phyloP scores from a whole-genome alignment of 2,329 filamentous ascomycete species.

The Apiospora aurea region DNA sequence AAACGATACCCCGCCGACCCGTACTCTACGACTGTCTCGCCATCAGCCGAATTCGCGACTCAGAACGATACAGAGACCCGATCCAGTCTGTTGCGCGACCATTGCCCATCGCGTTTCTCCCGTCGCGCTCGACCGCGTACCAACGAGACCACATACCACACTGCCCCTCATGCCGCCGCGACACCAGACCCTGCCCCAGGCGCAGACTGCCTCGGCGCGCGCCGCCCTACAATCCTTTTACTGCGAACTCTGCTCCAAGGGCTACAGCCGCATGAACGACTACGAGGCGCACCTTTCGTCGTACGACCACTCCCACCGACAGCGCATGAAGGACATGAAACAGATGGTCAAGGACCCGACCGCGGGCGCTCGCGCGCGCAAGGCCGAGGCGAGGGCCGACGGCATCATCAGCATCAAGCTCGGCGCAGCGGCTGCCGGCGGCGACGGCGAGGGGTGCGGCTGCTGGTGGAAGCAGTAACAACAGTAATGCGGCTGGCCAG shows the following conservation, averaged over 20 bases:
- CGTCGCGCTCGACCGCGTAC: background rate
- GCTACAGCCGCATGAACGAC: constrained; percentile 93
- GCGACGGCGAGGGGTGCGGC: constrained; percentile 38
- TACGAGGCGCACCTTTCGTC: constrained; percentile 93
- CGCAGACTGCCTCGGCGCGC: constrained; percentile 70
- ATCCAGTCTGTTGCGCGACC: background rate
- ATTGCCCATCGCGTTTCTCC: background rate
- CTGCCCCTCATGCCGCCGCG: constrained; percentile 45
- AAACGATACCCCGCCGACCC: background rate
- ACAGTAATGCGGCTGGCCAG: constrained; percentile 36
- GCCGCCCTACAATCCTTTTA: constrained; percentile 83
- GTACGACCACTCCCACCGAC: constrained; percentile 95
- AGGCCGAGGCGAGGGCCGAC: constrained; percentile 74
- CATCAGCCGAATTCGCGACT: too few relatives aligned
- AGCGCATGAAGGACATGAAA: constrained; percentile 88
- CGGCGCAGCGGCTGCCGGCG: constrained; percentile 38
- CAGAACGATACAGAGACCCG: background rate
- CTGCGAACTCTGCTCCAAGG: constrained; percentile 89
- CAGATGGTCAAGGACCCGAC: constrained; percentile 78
- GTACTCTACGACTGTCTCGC: background rate
- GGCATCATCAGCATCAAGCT: constrained; percentile 74
- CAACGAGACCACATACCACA: background rate
- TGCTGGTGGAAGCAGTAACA: constrained; percentile 33
- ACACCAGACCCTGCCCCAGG: constrained; percentile 64
- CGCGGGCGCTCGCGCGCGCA: constrained; percentile 69